Conservation (phyloP, 805 yeast genomes). For the Saturnispora saitoi region DNA sequence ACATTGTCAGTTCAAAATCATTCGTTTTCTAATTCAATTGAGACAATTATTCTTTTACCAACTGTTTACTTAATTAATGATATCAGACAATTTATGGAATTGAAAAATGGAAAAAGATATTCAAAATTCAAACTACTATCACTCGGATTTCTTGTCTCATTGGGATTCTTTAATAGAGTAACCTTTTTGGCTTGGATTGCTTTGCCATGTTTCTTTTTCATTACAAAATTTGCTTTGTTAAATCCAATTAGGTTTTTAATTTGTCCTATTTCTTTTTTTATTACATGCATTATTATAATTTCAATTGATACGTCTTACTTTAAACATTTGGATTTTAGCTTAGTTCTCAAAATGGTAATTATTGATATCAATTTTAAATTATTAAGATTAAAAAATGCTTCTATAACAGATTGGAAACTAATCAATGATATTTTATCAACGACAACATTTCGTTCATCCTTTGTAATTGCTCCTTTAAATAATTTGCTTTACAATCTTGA, state of each 20-base stretch:
- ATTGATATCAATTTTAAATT: constrained; percentile 2
- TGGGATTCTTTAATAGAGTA: constrained; percentile 79
- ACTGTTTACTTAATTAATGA: constrained; percentile 41
- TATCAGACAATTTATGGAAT: constrained; percentile 18
- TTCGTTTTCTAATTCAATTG: constrained; percentile 82
- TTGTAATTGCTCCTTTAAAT: constrained; percentile 66
- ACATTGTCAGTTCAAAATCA: constrained; percentile 78
- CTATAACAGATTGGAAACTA: not conserved
- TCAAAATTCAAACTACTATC: constrained; percentile 14
- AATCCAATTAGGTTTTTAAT: constrained; percentile 28
- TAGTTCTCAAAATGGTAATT: not conserved
- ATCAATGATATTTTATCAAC: not conserved
- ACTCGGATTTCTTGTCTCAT: constrained; percentile 43
- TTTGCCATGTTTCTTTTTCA: constrained; percentile 46
- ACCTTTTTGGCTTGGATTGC: constrained; percentile 73
- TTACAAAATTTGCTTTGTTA: constrained; percentile 31
- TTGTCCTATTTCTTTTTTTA: constrained; percentile 30
- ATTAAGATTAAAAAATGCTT: not conserved
- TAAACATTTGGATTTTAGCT: constrained; percentile 10
- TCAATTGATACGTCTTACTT: constrained; percentile 44
- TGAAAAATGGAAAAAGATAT: not conserved
- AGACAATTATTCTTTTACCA: constrained; percentile 49
- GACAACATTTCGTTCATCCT: constrained; percentile 8
- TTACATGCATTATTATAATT: constrained; percentile 33
- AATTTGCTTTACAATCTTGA: constrained; percentile 64